These are phyloP conservation scores for Coprinopsis sp. DNA, from an alignment of 768 basidiomycete genomes.

Conservation along the genomic window DNA sequence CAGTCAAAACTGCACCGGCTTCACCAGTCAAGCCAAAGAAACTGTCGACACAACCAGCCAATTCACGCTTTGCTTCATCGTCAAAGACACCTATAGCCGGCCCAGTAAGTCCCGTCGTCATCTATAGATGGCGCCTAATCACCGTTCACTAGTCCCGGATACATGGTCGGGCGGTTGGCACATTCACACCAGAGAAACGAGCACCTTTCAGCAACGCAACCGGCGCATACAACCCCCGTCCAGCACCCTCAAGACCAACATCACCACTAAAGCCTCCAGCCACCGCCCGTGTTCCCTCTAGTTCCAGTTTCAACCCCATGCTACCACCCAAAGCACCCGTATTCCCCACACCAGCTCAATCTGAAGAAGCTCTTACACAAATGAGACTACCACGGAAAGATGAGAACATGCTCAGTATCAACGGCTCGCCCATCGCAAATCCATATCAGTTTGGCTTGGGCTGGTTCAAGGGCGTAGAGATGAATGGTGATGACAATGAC, in stretches of 20 bases:
- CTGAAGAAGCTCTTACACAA: slow-evolving; percentile 28
- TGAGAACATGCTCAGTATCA: slow-evolving; percentile 76
- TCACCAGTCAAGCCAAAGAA: slow-evolving; percentile 55
- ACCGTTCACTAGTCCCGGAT: slow-evolving; percentile 26
- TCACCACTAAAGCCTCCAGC: slow-evolving; percentile 50
- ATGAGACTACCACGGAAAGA: slow-evolving; percentile 67
- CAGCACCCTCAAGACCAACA: slow-evolving; percentile 35
- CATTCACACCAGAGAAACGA: slow-evolving; percentile 45
- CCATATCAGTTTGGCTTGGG: slow-evolving; percentile 64
- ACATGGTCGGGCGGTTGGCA: slow-evolving; percentile 30
- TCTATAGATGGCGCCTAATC: neutral
- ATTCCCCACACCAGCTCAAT: slow-evolving; percentile 35
- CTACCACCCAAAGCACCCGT: slow-evolving; percentile 53
- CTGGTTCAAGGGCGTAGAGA: slow-evolving; percentile 48
- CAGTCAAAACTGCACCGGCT: slow-evolving; percentile 35
- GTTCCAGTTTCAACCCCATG: slow-evolving; percentile 66
- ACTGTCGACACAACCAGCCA: slow-evolving; percentile 46
- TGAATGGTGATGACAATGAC: slow-evolving; percentile 31
- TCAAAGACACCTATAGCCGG: slow-evolving; percentile 35
- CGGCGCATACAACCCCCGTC: slow-evolving; percentile 27
- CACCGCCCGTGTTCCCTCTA: slow-evolving; percentile 48
- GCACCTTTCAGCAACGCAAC: slow-evolving; percentile 39
- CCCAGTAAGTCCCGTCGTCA: slow-evolving; percentile 24
- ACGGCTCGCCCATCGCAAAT: slow-evolving; percentile 79
- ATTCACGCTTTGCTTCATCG: slow-evolving; percentile 35